phyloP scores from a whole-genome alignment of 176 grass and related monocot genomes.

The Chrysopogon serrulatus region DNA sequence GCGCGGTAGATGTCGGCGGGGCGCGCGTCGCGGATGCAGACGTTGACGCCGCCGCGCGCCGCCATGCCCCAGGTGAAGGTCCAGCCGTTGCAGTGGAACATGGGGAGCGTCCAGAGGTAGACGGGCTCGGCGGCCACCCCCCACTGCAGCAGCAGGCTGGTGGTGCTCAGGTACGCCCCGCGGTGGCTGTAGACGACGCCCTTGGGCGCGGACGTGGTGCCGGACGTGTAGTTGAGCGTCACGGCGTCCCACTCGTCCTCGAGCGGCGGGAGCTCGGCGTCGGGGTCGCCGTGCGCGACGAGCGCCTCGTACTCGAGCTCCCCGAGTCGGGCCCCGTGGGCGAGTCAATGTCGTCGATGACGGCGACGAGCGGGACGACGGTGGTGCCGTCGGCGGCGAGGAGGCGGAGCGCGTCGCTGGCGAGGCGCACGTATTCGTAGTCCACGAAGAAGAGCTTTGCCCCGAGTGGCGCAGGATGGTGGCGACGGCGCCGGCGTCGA shows the following conservation, averaged over 20 bases:
- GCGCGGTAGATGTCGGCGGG: conserved; percentile 35
- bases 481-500: conserved; percentile 57
- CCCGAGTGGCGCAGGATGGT: conserved; percentile 55
- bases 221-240: conserved; percentile 65
- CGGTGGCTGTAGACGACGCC: conserved; percentile 78
- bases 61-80: conserved; percentile 73
- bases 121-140: conserved; percentile 46
- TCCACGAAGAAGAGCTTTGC: conserved; percentile 69
- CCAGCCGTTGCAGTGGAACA: conserved; percentile 88
- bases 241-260: conserved; percentile 63
- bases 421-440: conserved; percentile 45
- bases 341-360: conserved; percentile 55
- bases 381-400: not conserved
- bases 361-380: conserved; percentile 38
- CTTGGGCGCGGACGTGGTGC: conserved; percentile 68
- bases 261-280: not conserved
- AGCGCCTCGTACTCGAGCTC: conserved; percentile 66
- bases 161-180: conserved; percentile 54
- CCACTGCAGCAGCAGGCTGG: conserved; percentile 56
- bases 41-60: conserved; percentile 52
- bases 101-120: conserved; percentile 78
- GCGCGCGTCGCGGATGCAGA: conserved; percentile 47
- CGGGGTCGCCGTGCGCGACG: conserved; percentile 17
- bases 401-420: conserved; percentile 47
- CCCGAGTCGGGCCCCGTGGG: conserved; percentile 43